These are phyloP conservation scores for Amanita inopinata DNA, from an alignment of 768 basidiomycete species.

Conservation along the genomic window DNA sequence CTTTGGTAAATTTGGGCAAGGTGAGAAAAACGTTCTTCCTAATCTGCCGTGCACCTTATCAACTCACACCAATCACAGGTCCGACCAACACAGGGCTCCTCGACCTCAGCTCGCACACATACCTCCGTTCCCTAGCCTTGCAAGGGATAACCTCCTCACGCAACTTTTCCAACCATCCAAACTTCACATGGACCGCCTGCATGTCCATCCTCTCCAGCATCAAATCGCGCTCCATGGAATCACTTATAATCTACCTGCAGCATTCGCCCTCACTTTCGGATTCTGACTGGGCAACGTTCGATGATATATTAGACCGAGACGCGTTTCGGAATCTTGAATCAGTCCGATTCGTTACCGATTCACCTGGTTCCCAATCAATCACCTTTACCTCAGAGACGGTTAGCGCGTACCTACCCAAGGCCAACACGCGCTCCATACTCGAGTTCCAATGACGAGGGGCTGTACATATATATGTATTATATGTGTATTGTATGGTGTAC, in stretches of 20 bases:
- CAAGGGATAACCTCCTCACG: neutral
- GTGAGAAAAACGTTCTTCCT: neutral
- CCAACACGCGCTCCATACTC: neutral
- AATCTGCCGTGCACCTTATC: neutral
- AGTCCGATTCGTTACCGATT: neutral
- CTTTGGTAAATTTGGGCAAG: conserved; percentile 3
- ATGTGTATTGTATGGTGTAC: neutral
- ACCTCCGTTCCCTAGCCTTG: conserved; percentile 6
- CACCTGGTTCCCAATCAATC: neutral
- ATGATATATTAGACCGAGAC: neutral
- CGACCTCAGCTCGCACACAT: conserved; percentile 3
- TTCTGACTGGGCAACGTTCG: conserved; percentile 1
- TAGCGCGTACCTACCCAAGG: neutral
- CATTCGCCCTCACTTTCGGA: neutral
- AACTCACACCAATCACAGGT: neutral
- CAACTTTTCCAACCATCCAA: neutral
- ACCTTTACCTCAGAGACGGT: too few relatives aligned
- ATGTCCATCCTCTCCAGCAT: conserved; percentile 3
- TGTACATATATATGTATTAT: neutral
- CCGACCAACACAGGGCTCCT: neutral
- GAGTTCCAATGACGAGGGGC: neutral
- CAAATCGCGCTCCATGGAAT: conserved; percentile 1
- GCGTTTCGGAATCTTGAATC: neutral
- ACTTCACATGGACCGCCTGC: neutral
- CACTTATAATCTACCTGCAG: neutral